Percentiles rank a stretch among this genome's conserved stretches.
Evolutionary conservation across 192 early-diverging fungal species (phyloP).

Genomic region (Gryganskiella cystojenkinii): DNA sequence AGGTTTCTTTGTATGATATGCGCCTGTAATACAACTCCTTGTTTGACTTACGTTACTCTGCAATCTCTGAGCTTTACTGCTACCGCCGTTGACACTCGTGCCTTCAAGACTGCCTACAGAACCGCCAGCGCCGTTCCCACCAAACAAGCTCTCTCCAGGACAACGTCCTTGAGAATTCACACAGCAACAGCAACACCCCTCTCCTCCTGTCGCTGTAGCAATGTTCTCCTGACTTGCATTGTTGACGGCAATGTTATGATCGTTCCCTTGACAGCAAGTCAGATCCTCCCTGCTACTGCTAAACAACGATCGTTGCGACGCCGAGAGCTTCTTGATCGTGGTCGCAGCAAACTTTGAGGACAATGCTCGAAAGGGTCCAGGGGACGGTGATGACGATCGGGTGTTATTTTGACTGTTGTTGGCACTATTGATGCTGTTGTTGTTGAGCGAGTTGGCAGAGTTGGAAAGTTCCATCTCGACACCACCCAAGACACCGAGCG

Average conservation of each 20-base stretch:
- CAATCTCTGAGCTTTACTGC: constrained; percentile 9
- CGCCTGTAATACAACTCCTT: too few relatives aligned
- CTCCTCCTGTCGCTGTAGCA: not conserved
- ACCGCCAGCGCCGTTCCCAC: constrained; percentile 7
- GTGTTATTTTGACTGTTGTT: too few relatives aligned
- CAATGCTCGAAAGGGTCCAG: constrained; percentile 8
- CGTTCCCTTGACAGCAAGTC: constrained; percentile 7
- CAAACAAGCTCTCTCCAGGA: not conserved
- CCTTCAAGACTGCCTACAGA: not conserved
- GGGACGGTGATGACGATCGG: constrained; percentile 9
- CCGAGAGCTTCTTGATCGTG: constrained; percentile 29
- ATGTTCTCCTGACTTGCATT: constrained; percentile 7
- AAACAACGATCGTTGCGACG: constrained; percentile 29
- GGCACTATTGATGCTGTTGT: not conserved
- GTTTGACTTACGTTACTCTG: not conserved
- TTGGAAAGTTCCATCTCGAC: constrained; percentile 22
- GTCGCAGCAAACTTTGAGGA: constrained; percentile 32
- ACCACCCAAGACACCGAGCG: not conserved
- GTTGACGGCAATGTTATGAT: not conserved
- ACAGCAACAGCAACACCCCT: not conserved
- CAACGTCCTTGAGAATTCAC: not conserved
- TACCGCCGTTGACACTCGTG: not conserved
- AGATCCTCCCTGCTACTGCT: constrained; percentile 29
- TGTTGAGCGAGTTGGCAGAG: constrained; percentile 7
- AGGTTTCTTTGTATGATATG: not conserved